These are phyloP conservation scores for Cryptosporidium andersoni DNA, from an alignment of 169 alveolate genomes.

Conservation along the genomic window DNA sequence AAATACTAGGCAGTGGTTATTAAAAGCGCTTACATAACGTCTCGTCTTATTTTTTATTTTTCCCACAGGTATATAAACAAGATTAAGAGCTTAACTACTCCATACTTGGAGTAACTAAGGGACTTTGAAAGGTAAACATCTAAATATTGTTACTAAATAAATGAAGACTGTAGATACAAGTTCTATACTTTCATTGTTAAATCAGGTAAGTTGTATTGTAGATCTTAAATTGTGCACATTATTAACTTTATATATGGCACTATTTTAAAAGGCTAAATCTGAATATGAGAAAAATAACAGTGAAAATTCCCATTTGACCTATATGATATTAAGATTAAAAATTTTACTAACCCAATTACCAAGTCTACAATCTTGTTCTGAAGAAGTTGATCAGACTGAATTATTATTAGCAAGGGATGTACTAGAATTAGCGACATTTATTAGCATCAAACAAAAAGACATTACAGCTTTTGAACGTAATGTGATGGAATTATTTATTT, in stretches of 20 bases:
- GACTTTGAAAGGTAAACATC: neutral
- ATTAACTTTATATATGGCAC: neutral
- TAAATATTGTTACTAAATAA: neutral
- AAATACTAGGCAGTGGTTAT: neutral
- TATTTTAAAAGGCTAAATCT: conserved; percentile 19
- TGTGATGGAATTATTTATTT: conserved; percentile 24
- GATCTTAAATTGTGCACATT: neutral
- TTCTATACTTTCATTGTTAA: conserved; percentile 10
- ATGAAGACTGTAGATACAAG: conserved; percentile 32
- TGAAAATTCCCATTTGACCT: neutral
- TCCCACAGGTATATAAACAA: neutral
- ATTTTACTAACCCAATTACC: conserved; percentile 32
- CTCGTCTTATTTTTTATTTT: conserved; percentile 5
- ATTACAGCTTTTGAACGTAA: conserved; percentile 46
- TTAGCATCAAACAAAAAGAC: conserved; percentile 10
- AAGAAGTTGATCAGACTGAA: conserved; percentile 54
- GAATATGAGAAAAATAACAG: conserved; percentile 11
- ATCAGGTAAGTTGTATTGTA: conserved; percentile 33
- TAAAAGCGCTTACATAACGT: neutral
- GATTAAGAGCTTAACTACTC: neutral
- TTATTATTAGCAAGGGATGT: conserved; percentile 55
- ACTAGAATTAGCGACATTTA: conserved; percentile 23
- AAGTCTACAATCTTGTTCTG: conserved; percentile 15
- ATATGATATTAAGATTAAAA: conserved; percentile 29
- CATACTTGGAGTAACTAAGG: neutral